These are phyloP conservation scores for Puccinia coronata DNA, from an alignment of 1,284 basidiomycete species.

Conservation along the genomic window DNA sequence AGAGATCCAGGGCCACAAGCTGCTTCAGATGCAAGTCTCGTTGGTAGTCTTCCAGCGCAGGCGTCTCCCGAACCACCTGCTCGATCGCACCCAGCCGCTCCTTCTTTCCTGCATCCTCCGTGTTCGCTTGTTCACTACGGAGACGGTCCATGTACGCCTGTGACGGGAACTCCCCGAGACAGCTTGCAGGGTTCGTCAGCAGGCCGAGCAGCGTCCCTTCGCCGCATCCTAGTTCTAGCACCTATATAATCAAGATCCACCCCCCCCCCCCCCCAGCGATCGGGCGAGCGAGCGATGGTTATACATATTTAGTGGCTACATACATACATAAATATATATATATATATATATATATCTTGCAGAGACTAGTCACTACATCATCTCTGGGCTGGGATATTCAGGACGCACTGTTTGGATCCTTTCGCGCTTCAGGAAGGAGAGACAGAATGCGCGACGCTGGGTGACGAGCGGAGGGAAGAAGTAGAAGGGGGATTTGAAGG, in stretches of 20 bases:
- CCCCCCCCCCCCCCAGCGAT: no score
- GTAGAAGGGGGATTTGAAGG: slow-evolving; percentile 7
- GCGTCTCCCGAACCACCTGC: not conserved
- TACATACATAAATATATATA: no score
- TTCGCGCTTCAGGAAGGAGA: slow-evolving; percentile 34
- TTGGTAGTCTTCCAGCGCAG: slow-evolving; percentile 1
- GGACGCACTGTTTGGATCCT: slow-evolving; percentile 21
- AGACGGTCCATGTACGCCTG: not conserved
- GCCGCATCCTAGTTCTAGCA: slow-evolving; percentile 41
- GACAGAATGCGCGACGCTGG: slow-evolving; percentile 38
- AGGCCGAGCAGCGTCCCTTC: slow-evolving; percentile 34
- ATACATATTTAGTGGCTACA: no score
- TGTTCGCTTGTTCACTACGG: not conserved
- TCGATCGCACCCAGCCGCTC: not conserved
- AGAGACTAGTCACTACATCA: no score
- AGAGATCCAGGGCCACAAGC: slow-evolving; percentile 31
- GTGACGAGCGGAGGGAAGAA: slow-evolving; percentile 32
- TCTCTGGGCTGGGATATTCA: no score
- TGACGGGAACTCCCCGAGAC: slow-evolving; percentile 24
- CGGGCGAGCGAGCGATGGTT: no score
- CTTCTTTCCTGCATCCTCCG: not conserved
- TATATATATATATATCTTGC: no score
- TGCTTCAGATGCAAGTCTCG: slow-evolving; percentile 27
- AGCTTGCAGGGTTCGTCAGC: slow-evolving; percentile 10
- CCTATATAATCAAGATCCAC: not conserved